Evolutionary conservation across 768 basidiomycete species (phyloP).

Genomic region (Termitomyces titanicus): DNA sequence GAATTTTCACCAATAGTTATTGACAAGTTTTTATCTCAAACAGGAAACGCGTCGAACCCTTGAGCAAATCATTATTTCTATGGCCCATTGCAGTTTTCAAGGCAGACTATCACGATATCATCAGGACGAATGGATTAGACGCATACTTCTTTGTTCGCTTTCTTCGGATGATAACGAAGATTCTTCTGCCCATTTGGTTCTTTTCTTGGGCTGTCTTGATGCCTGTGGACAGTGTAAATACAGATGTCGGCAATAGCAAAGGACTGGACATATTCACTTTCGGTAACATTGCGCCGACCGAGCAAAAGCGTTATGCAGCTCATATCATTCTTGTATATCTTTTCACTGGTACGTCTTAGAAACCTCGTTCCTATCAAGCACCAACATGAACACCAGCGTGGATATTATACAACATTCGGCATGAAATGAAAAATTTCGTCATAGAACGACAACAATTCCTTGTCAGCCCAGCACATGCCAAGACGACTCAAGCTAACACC

Average conservation of each 20-base stretch:
- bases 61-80: constrained; percentile 45
- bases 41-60: constrained; percentile 57
- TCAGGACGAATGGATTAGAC: constrained; percentile 76
- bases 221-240: constrained; percentile 64
- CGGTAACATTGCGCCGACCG: constrained; percentile 61
- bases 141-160: constrained; percentile 94
- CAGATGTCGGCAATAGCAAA: constrained; percentile 36
- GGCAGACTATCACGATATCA: constrained; percentile 59
- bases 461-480: constrained; percentile 67
- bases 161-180: constrained; percentile 75
- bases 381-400: constrained; percentile 47
- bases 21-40: constrained; percentile 1
- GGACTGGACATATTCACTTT: constrained; percentile 75
- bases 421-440: constrained; percentile 81
- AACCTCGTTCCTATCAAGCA: background rate
- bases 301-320: constrained; percentile 64
- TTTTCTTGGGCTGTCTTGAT: constrained; percentile 84
- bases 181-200: constrained; percentile 89
- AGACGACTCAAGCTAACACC: constrained; percentile 83
- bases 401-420: constrained; percentile 79
- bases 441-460: constrained; percentile 79
- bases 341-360: constrained; percentile 62
- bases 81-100: constrained; percentile 69
- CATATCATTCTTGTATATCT: constrained; percentile 75
- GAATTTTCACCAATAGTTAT: background rate